A percentile compares a stretch with the other conserved stretches of the same genome.
Conservation (phyloP, 352 stramenopile species). For the Pythium inflatum region DNA sequence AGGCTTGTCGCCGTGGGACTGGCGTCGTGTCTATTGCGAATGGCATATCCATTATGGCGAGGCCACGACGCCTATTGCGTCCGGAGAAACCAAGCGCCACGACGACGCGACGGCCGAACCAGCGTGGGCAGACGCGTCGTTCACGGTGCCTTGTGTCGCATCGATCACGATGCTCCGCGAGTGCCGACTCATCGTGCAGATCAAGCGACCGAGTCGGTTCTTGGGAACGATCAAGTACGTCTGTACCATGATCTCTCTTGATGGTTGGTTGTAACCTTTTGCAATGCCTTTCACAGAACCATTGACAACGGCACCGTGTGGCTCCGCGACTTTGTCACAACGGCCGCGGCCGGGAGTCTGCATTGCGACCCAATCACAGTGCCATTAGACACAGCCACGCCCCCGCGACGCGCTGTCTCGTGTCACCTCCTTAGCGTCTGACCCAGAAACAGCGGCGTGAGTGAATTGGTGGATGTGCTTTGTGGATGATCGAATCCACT, state of each 20-base stretch:
- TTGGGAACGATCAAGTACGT: conserved; percentile 28
- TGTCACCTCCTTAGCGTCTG: neutral
- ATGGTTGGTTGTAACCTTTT: too few relatives aligned
- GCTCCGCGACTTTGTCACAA: neutral
- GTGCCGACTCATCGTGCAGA: conserved; percentile 11
- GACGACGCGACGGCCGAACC: conserved; percentile 1
- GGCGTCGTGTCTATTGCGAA: conserved; percentile 10
- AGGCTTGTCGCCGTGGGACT: conserved; percentile 9
- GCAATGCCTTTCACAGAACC: neutral
- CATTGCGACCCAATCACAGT: conserved; percentile 1
- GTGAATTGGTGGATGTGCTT: too few relatives aligned
- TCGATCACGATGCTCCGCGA: conserved; percentile 18
- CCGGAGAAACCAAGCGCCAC: neutral
- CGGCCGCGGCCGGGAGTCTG: neutral
- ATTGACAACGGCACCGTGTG: neutral
- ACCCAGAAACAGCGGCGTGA: too few relatives aligned
- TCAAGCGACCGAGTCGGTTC: conserved; percentile 21
- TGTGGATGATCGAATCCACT: too few relatives aligned
- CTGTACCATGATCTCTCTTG: too few relatives aligned
- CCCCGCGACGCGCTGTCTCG: neutral
- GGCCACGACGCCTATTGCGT: neutral
- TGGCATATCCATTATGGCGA: conserved; percentile 3
- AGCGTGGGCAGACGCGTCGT: conserved; percentile 1
- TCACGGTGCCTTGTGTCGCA: neutral
- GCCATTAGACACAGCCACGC: neutral